Conservation (phyloP, 2,329 filamentous ascomycete genomes). For the Fusarium tjaetaba region DNA sequence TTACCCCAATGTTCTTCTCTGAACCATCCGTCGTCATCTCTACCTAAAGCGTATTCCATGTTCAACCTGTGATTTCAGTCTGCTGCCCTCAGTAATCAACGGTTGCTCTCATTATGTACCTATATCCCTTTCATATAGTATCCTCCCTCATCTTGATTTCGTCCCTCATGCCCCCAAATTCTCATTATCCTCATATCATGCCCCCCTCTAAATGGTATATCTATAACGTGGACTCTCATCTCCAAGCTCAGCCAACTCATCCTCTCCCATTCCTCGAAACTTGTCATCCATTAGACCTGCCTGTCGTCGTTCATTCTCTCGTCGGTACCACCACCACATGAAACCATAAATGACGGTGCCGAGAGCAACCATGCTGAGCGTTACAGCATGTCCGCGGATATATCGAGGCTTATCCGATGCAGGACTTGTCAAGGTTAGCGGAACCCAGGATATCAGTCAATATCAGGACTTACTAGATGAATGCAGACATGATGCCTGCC, state of each 20-base stretch:
- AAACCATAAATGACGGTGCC: constrained; percentile 62
- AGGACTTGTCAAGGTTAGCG: constrained; percentile 50
- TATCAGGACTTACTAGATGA: constrained; percentile 60
- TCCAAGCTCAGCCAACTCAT: constrained; percentile 61
- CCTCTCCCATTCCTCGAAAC: constrained; percentile 54
- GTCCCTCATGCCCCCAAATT: neutral
- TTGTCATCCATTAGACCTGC: constrained; percentile 51
- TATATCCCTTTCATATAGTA: neutral
- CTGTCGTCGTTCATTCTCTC: constrained; percentile 58
- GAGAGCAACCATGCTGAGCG: constrained; percentile 66
- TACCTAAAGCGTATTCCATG: neutral
- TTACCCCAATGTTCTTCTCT: neutral
- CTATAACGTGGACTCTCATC: constrained; percentile 62
- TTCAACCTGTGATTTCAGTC: neutral
- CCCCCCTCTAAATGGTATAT: constrained; percentile 52
- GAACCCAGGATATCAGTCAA: neutral
- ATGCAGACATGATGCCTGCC: constrained; percentile 78
- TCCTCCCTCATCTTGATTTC: neutral
- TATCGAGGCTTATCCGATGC: constrained; percentile 64
- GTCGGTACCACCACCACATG: constrained; percentile 63
- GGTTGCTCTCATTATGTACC: neutral
- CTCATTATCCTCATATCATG: neutral
- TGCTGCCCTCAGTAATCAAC: neutral
- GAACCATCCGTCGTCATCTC: neutral
- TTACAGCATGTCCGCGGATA: constrained; percentile 69